Conservation (phyloP, 257 asterid genomes). For the Solanum bulbocastanum region DNA sequence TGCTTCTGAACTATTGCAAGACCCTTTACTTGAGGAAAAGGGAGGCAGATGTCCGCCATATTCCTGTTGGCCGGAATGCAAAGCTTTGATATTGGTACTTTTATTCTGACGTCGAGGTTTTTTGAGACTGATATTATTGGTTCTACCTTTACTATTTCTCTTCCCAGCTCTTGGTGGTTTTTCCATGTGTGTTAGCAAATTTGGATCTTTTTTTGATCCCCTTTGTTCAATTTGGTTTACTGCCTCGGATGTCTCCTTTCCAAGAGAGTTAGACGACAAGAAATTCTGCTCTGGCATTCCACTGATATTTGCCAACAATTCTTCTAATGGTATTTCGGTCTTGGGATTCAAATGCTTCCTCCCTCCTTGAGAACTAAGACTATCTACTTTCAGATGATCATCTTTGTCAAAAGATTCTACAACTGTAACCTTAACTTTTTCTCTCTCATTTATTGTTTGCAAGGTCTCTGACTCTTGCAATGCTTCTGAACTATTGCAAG, state of each 20-base stretch:
- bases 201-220: conserved; percentile 25
- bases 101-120: conserved; percentile 17
- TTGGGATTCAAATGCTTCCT: conserved; percentile 12
- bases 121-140: conserved; percentile 10
- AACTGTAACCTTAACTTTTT: conserved; percentile 10
- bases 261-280: conserved; percentile 16
- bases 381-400: conserved; percentile 24
- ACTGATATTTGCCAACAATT: conserved; percentile 50
- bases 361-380: conserved; percentile 15
- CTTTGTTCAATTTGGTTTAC: conserved; percentile 14
- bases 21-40: not conserved
- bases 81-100: conserved; percentile 13
- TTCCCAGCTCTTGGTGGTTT: conserved; percentile 39
- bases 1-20: conserved; percentile 11
- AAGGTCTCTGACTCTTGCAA: conserved; percentile 13
- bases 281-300: conserved; percentile 37
- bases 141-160: conserved; percentile 43
- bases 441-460: conserved; percentile 19
- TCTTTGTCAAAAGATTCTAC: conserved; percentile 22
- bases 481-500: conserved; percentile 11
- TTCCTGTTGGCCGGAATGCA: conserved; percentile 2
- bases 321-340: conserved; percentile 3
- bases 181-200: conserved; percentile 18
- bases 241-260: conserved; percentile 22
- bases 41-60: not conserved